Base-by-base conservation (phyloP, 1,284 basidiomycete species). In the Fomes fomentarius region DNA sequence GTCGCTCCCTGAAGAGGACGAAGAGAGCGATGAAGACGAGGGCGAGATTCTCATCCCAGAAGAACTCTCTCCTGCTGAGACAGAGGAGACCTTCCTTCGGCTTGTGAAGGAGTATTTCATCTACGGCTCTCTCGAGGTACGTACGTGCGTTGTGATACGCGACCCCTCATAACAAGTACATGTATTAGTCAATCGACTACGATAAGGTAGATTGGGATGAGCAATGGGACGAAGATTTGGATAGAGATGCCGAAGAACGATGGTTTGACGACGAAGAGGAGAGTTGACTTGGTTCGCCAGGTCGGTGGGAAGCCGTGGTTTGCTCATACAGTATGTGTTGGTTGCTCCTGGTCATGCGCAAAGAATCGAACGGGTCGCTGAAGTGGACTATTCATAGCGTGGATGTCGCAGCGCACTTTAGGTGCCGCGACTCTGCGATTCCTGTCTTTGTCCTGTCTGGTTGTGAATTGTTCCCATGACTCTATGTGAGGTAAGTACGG, bases 181-280 rank as follows among this genome's bases (percentile, higher is more conserved):
- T 38, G 39, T 52, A 48, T 21, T 63, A 92, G 89, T 76, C 78
- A 11, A 78, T 85, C 28, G 80, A 90, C 59, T 93, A 93, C 57
- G 86, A 89, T 56, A 67, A 69, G 47, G 80, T 88, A 1, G 90
- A 93, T 65, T 93, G 89, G 87, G 81, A 84, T 64, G 90, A 93
- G 50, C 73, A 73, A 46, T 80, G 87, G 73, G 89, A 89, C 61
- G 69, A 60, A 17, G 81, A 83, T 19, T 74, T 80, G 54, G 85
- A 87, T 51, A 71, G 80, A 62, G 84, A 86, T 39, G 76, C 76
- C 9, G 83, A 92, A 68, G 89, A 91, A 39, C 72, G 76, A 28
- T 92, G 91, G 85, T 92, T 91, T 69, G 84, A 89, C 50, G 83
- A 86, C 14, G 85, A 87, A 56, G 84, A 86, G 40, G 82, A 82